These are phyloP conservation scores for Linnemannia hyalina DNA, from an alignment of 192 early-diverging fungal species.

Conservation along the genomic window DNA sequence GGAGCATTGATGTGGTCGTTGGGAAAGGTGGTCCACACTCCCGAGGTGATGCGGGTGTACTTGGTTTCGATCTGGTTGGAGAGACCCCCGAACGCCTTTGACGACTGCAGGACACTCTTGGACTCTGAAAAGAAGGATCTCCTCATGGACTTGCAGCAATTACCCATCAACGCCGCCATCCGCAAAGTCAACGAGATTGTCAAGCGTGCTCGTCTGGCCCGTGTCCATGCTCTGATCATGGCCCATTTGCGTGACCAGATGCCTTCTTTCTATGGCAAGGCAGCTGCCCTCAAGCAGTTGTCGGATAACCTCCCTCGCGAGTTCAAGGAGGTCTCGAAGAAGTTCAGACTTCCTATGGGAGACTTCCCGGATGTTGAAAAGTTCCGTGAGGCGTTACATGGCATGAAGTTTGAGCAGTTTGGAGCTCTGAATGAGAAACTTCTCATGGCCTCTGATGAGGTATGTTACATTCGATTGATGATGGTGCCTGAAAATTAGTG, in stretches of 20 bases:
- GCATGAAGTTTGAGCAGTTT: slow-evolving; percentile 66
- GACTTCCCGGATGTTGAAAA: slow-evolving; percentile 62
- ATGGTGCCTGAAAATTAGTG: not conserved
- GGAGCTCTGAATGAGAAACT: slow-evolving; percentile 62
- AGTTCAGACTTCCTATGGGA: slow-evolving; percentile 72
- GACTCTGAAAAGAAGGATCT: slow-evolving; percentile 80
- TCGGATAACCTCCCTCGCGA: slow-evolving; percentile 75
- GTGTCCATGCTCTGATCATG: slow-evolving; percentile 86
- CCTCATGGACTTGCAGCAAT: slow-evolving; percentile 74
- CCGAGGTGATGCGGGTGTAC: slow-evolving; percentile 89
- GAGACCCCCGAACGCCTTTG: slow-evolving; percentile 71
- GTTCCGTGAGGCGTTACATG: slow-evolving; percentile 53
- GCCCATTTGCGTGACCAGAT: slow-evolving; percentile 81
- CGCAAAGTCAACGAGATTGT: slow-evolving; percentile 91
- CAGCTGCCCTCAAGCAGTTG: slow-evolving; percentile 78
- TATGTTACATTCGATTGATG: not conserved
- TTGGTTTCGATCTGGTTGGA: slow-evolving; percentile 82
- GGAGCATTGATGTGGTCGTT: slow-evolving; percentile 95
- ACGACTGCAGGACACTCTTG: slow-evolving; percentile 75
- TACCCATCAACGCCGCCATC: slow-evolving; percentile 81
- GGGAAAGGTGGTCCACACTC: slow-evolving; percentile 85
- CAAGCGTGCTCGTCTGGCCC: slow-evolving; percentile 80
- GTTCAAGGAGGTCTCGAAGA: slow-evolving; percentile 76
- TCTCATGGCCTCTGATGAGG: slow-evolving; percentile 58
- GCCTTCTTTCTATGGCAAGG: slow-evolving; percentile 83